These are phyloP conservation scores for Saccharomyces mikatae DNA, from an alignment of 805 yeast species.

Conservation along the genomic window DNA sequence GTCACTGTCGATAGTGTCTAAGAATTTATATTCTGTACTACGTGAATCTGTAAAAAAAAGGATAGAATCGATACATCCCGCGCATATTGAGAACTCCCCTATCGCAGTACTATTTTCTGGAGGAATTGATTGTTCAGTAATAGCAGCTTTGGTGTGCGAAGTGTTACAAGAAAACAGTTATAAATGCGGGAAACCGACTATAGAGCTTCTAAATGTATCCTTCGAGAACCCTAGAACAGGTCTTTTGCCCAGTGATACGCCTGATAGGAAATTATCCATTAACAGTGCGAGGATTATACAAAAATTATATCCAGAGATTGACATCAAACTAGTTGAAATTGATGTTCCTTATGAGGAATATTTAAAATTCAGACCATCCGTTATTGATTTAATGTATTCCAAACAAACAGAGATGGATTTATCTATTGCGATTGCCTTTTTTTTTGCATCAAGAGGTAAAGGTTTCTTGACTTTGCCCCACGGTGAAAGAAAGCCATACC, in stretches of 20 bases:
- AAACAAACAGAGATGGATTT: slow-evolving; percentile 88
- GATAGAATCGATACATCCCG: slow-evolving; percentile 53
- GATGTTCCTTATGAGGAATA: slow-evolving; percentile 69
- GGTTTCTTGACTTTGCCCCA: slow-evolving; percentile 26
- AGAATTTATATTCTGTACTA: slow-evolving; percentile 27
- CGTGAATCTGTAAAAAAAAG: slow-evolving; percentile 39
- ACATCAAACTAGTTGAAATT: slow-evolving; percentile 51
- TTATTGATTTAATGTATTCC: slow-evolving; percentile 68
- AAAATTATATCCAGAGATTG: slow-evolving; percentile 34
- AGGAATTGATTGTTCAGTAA: slow-evolving; percentile 84
- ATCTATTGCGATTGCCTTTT: slow-evolving; percentile 91
- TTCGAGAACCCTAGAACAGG: slow-evolving; percentile 83
- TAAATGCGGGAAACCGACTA: slow-evolving; percentile 15
- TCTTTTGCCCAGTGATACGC: slow-evolving; percentile 54
- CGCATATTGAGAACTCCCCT: slow-evolving; percentile 32
- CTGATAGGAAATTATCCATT: slow-evolving; percentile 74
- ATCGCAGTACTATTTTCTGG: slow-evolving; percentile 81
- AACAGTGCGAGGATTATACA: slow-evolving; percentile 49
- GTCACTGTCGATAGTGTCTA: slow-evolving; percentile 6
- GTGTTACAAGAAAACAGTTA: slow-evolving; percentile 12
- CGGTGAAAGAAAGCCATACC: slow-evolving; percentile 28
- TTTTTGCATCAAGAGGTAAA: slow-evolving; percentile 68
- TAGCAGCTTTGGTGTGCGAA: slow-evolving; percentile 46
- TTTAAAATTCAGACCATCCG: slow-evolving; percentile 40
- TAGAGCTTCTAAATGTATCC: slow-evolving; percentile 87